Conservation (phyloP, 2,329 filamentous ascomycete genomes). For the Verticillium longisporum region DNA sequence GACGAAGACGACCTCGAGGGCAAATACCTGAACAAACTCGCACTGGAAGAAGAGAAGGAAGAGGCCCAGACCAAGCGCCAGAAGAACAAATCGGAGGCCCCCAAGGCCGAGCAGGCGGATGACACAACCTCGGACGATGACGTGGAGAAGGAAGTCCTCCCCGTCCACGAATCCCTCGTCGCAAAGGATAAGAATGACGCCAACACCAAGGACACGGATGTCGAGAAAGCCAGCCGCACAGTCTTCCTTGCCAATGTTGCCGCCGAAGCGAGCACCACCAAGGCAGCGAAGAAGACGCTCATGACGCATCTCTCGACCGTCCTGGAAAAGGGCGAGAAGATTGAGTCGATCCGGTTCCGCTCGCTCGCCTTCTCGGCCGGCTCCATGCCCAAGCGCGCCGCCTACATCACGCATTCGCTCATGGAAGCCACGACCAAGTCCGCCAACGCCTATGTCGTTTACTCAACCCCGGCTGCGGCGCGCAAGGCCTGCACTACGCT, state of each 20-base stretch:
- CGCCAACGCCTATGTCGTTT: constrained; percentile 91
- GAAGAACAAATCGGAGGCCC: constrained; percentile 28
- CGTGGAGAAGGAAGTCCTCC: constrained; percentile 36
- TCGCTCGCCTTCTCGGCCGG: constrained; percentile 78
- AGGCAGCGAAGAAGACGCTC: constrained; percentile 71
- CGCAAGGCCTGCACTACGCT: constrained; percentile 68
- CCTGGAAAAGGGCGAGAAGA: constrained; percentile 58
- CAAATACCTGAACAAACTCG: constrained; percentile 61
- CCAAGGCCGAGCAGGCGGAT: constrained; percentile 25
- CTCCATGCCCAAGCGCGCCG: constrained; percentile 84
- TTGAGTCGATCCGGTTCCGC: constrained; percentile 90
- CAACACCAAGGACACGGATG: constrained; percentile 50
- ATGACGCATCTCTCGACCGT: constrained; percentile 73
- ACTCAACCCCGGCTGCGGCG: constrained; percentile 67
- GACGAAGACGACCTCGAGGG: constrained; percentile 65
- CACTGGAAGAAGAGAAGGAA: constrained; percentile 47
- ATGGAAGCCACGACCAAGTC: constrained; percentile 89
- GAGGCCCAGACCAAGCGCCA: constrained; percentile 48
- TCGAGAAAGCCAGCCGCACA: constrained; percentile 83
- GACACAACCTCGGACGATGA: constrained; percentile 24
- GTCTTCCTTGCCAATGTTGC: constrained; percentile 93
- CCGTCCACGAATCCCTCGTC: constrained; percentile 51
- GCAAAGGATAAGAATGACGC: constrained; percentile 39
- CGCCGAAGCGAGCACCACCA: constrained; percentile 72
- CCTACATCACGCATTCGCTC: constrained; percentile 82